These are phyloP conservation scores for Cercospora sp. DNA, from an alignment of 2,329 filamentous ascomycete genomes.

Conservation along the genomic window DNA sequence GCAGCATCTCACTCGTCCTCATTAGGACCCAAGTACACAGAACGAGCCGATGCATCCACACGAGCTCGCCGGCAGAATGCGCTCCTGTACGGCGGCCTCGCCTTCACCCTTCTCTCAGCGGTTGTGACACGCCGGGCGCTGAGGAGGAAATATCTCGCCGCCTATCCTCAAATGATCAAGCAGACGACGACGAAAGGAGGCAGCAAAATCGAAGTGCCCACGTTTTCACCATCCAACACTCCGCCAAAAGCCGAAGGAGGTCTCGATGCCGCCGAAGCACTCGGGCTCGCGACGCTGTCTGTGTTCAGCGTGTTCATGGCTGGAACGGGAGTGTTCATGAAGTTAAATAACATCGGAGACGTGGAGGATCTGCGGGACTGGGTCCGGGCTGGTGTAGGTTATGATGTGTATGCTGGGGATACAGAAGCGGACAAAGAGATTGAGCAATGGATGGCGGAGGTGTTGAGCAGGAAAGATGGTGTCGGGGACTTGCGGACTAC, in stretches of 20 bases:
- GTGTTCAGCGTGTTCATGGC: slow-evolving; percentile 75
- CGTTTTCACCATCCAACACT: slow-evolving; percentile 23
- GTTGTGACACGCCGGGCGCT: slow-evolving; percentile 65
- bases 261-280: slow-evolving; percentile 75
- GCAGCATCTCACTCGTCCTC: background rate
- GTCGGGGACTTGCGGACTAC: slow-evolving; percentile 34
- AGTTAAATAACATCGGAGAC: slow-evolving; percentile 69
- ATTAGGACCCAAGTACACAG: slow-evolving; percentile 18
- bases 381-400: slow-evolving; percentile 56
- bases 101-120: slow-evolving; percentile 72
- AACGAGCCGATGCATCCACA: slow-evolving; percentile 32
- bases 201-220: slow-evolving; percentile 19
- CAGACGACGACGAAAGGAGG: background rate
- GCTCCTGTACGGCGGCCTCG: slow-evolving; percentile 71
- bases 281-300: slow-evolving; percentile 85
- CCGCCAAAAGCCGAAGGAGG: slow-evolving; percentile 51
- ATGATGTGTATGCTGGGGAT: slow-evolving; percentile 59
- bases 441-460: slow-evolving; percentile 54
- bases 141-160: slow-evolving; percentile 62
- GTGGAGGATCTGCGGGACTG: slow-evolving; percentile 58
- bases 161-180: slow-evolving; percentile 52
- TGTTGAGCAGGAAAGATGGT: slow-evolving; percentile 51
- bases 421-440: slow-evolving; percentile 54
- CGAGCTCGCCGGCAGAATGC: slow-evolving; percentile 36
- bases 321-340: slow-evolving; percentile 70